Evolutionary conservation across 2,329 filamentous ascomycete species (phyloP), one percentile per base, ranked within the genome.

Genomic region (Alternaria ventricosa): DNA sequence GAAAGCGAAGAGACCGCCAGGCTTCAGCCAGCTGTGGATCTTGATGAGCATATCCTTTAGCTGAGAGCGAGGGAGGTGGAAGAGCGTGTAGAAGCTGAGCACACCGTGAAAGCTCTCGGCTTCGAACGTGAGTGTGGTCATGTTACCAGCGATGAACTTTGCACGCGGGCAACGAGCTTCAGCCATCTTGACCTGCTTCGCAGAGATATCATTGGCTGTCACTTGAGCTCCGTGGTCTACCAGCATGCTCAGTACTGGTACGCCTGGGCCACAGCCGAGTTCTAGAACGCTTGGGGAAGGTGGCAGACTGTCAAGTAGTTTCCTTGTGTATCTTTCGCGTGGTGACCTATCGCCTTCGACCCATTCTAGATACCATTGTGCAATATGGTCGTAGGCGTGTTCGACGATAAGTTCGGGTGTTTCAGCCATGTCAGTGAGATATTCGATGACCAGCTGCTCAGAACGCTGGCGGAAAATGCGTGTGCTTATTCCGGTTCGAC

Each of bases 11-110:
- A 74, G 75, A 3, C 85, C 85, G 0, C 84, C 85, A 0, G 82
- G 81, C 66, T 79, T 82, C 46, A 88, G 70, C 86, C 85, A 88
- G 15, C 46, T 43, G 1, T 65, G 67, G 33, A 86, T 80, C 45
- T 80, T 77, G n/a, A 47, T 44, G 18, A 87, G 68, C 64, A 87
- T 78, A 15, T 71, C 72, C 3, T 63, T 71, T 72, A 87, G 85
- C 66, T 87, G 84, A 2, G 74, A 71, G 11, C 80, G 78, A 4
- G 85, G 84, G 13, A 88, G 79, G 67, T 87, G 86, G 60, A 86
- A 82, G 47, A 87, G 65, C 27, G 82, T 85, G 75, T 86, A 87
- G 68, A 87, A 81, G 1, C 75, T 85, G 6, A 85, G 63, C 3
- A 85, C 80, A 11, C 81, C 84, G 61, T 86, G 81, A 46, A 87